phyloP scores from a whole-genome alignment of 179 eudicot species.

The Spinacia oleracea region DNA sequence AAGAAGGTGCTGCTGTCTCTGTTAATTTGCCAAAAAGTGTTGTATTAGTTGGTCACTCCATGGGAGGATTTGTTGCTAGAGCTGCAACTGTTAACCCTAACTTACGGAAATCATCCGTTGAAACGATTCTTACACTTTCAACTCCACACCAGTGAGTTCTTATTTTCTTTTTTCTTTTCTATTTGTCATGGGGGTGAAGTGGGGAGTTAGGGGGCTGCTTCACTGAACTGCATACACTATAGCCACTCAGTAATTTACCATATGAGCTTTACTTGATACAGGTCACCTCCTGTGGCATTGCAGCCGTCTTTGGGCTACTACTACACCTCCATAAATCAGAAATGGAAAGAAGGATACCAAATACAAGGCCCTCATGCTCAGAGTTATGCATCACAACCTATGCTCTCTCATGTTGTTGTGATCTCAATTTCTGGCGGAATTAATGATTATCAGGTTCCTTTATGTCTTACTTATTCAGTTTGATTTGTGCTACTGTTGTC shows the following conservation, averaged over 20 bases:
- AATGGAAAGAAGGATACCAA: slow-evolving; percentile 88
- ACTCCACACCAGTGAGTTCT: slow-evolving; percentile 90
- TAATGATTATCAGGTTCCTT: slow-evolving; percentile 87
- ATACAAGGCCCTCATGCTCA: slow-evolving; percentile 54
- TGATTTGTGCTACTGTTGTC: background rate
- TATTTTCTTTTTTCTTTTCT: background rate
- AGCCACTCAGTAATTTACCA: slow-evolving; percentile 7
- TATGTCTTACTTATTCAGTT: background rate
- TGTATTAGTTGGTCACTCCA: slow-evolving; percentile 94
- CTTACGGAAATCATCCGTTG: slow-evolving; percentile 75
- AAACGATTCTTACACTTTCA: slow-evolving; percentile 89
- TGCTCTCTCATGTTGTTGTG: slow-evolving; percentile 67
- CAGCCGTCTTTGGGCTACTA: slow-evolving; percentile 96
- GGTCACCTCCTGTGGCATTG: slow-evolving; percentile 88
- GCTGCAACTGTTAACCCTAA: slow-evolving; percentile 83
- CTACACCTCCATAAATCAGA: slow-evolving; percentile 66
- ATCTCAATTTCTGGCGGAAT: slow-evolving; percentile 90
- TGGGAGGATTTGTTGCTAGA: slow-evolving; percentile 99
- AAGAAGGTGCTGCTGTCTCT: slow-evolving; percentile 67
- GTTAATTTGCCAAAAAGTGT: slow-evolving; percentile 70
- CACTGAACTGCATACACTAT: background rate
- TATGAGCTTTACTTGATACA: slow-evolving; percentile 42
- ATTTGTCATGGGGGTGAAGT: background rate
- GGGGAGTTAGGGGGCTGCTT: slow-evolving; percentile 15
- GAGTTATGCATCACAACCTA: slow-evolving; percentile 50